Percentiles rank a stretch among this genome's conserved stretches.
These are phyloP conservation scores for Arachis hypogaea DNA, from an alignment of 306 rosid genomes.

Conservation along the genomic window DNA sequence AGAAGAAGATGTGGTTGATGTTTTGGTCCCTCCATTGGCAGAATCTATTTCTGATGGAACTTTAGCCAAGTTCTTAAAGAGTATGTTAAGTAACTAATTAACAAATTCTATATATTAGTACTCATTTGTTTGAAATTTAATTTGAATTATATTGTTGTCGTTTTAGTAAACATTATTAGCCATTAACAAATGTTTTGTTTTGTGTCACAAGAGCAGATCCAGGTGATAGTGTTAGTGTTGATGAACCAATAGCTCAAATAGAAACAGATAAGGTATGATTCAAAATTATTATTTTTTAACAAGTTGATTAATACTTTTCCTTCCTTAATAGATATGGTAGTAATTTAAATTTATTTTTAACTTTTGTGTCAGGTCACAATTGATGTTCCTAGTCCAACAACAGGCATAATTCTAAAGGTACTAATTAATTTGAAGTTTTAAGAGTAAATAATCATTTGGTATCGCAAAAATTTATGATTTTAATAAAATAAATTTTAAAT, in stretches of 20 bases:
- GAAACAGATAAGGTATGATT: conserved; percentile 79
- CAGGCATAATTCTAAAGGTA: conserved; percentile 77
- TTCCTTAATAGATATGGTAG: conserved; percentile 5
- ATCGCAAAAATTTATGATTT: no score
- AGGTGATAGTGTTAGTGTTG: conserved; percentile 73
- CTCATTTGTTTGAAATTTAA: background rate
- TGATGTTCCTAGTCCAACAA: conserved; percentile 80
- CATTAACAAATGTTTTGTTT: conserved; percentile 33
- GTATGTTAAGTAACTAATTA: conserved; percentile 45
- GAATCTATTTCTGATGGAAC: conserved; percentile 84
- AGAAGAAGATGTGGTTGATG: conserved; percentile 70
- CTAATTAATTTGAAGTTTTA: background rate
- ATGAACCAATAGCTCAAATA: conserved; percentile 82
- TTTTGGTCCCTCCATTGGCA: conserved; percentile 77
- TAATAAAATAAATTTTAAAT: no score
- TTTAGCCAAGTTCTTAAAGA: conserved; percentile 73
- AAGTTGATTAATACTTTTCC: background rate
- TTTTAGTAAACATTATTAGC: background rate
- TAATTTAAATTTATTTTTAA: conserved; percentile 14
- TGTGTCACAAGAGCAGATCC: conserved; percentile 54
- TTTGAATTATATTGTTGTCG: no score
- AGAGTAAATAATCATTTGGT: no score
- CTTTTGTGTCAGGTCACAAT: conserved; percentile 67
- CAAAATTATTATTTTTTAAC: conserved; percentile 19
- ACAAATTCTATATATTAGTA: background rate